Evolutionary conservation across 495 filamentous ascomycete genomes (phyloP).

Genomic region (Xylaria castorea): DNA sequence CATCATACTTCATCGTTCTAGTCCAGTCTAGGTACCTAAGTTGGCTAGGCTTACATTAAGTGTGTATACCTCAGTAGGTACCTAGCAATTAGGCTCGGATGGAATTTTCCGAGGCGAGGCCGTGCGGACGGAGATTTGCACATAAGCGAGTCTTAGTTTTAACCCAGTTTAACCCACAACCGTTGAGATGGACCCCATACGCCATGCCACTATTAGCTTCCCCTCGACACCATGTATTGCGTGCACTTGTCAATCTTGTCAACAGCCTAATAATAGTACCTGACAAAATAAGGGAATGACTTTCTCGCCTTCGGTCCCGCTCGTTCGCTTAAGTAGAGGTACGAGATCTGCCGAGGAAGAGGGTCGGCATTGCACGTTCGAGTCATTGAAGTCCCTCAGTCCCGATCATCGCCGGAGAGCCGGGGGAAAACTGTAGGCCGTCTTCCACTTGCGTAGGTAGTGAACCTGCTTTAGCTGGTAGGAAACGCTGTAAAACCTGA

Average conservation of each 20-base stretch:
- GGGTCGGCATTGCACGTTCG: constrained; percentile 2
- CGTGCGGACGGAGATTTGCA: constrained; percentile 7
- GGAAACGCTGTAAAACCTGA: background rate
- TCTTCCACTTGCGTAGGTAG: background rate
- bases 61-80: too few relatives aligned
- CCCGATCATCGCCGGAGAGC: background rate
- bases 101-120: constrained; percentile 17
- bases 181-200: constrained; percentile 14
- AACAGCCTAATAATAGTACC: constrained; percentile 19
- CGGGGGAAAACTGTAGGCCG: background rate
- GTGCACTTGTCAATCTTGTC: constrained; percentile 16
- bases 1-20: background rate
- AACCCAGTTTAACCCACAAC: constrained; percentile 7
- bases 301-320: constrained; percentile 5
- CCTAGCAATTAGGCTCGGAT: background rate
- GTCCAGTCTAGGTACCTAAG: background rate
- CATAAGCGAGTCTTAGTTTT: constrained; percentile 4
- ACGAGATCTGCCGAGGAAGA: background rate
- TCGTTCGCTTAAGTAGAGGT: background rate
- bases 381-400: constrained; percentile 5
- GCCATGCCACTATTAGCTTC: constrained; percentile 4
- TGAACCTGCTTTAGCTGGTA: background rate
- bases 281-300: background rate
- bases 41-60: too few relatives aligned
- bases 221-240: background rate